Percentiles rank a stretch among this genome's conserved stretches.
Evolutionary conservation across 805 yeast species (phyloP).

Genomic region (Wickerhamiella musiphila): DNA sequence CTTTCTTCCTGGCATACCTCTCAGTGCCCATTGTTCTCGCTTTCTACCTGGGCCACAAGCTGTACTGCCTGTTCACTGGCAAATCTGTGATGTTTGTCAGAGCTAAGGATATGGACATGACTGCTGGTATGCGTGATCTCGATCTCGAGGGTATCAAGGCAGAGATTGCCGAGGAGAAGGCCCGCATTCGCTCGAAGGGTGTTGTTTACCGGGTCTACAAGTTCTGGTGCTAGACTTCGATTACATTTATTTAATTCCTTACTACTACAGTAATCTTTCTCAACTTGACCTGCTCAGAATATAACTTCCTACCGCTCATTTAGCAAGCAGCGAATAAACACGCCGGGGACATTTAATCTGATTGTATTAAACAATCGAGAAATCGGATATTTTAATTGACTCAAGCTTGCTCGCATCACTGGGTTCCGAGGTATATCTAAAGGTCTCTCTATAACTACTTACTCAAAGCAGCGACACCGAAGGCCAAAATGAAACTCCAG

Average conservation of each 20-base stretch:
- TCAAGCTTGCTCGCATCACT: too few species aligned
- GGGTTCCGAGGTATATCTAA: too few species aligned
- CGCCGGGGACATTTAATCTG: too few species aligned
- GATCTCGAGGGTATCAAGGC: slow-evolving; percentile 29
- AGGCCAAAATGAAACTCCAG: slow-evolving; percentile 31
- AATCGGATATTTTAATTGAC: too few species aligned
- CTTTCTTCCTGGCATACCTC: slow-evolving; percentile 36
- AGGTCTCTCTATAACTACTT: too few species aligned
- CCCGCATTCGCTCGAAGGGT: slow-evolving; percentile 29
- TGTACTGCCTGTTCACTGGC: slow-evolving; percentile 9
- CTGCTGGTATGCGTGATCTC: slow-evolving; percentile 43
- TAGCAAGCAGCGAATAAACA: too few species aligned
- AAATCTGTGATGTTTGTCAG: slow-evolving; percentile 20
- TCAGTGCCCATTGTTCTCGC: slow-evolving; percentile 29
- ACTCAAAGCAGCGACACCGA: slow-evolving; percentile 20
- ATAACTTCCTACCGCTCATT: too few species aligned
- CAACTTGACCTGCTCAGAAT: too few species aligned
- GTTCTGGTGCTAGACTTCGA: slow-evolving; percentile 35
- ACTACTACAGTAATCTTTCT: too few species aligned
- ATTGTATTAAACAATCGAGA: too few species aligned
- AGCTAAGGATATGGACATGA: slow-evolving; percentile 37
- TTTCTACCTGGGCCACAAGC: slow-evolving; percentile 36
- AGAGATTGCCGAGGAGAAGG: slow-evolving; percentile 42
- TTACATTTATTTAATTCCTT: not conserved
- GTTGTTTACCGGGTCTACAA: slow-evolving; percentile 33